Base-by-base conservation (phyloP, 192 early-diverging fungal species). In the Geranomyces michiganensis region DNA sequence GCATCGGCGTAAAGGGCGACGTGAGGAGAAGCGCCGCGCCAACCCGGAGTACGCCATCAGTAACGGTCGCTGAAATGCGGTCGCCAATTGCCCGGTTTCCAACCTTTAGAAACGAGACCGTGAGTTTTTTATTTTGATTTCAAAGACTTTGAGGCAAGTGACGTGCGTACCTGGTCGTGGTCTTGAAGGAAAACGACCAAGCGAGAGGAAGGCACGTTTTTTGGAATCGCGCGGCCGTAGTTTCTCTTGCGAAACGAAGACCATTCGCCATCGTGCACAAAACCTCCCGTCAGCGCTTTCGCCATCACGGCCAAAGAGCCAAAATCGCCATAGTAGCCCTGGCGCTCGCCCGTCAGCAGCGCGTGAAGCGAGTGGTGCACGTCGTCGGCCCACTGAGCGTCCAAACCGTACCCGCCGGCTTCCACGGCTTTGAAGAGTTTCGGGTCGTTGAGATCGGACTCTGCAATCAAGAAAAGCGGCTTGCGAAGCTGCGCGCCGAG, bases 291-390 rank as follows among this genome's bases (percentile, higher is more conserved):
- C 41, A 74, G 17, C 17, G 73, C 73, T 58, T 74, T 74, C 14
- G 73, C 73, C 65, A 74, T 62, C 27, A 74, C 73, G 29, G 26
- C 59, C 12, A 74, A 44, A 3, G 65, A 68, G 9, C 73, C 73
- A 68, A 74, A 74, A 62, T 74, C 73, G 21, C 73, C 73, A 45
- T 74, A 74, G 46, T 74, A 74, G 15, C 73, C 73, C 41, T 74
- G 73, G 17, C 73, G 32, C 56, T 74, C 73, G 21, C 73, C 73
- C 10, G 73, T 74, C 5, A 74, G 32, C 4, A 67, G 41, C 31
- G 73, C 73, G 44, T 74, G 73, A 9, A 74, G 48, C 0, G 73
- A 74, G 56, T 74, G 73, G 48, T 74, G 73, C 24, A 74, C 73
- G 55, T 74, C 73, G 47, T 74, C 73, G 5, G 65, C 73, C 73